A percentile compares a stretch with the other conserved stretches of the same genome.
phyloP scores from a whole-genome alignment of 2,329 filamentous ascomycete genomes.

The Fusarium nodosum region DNA sequence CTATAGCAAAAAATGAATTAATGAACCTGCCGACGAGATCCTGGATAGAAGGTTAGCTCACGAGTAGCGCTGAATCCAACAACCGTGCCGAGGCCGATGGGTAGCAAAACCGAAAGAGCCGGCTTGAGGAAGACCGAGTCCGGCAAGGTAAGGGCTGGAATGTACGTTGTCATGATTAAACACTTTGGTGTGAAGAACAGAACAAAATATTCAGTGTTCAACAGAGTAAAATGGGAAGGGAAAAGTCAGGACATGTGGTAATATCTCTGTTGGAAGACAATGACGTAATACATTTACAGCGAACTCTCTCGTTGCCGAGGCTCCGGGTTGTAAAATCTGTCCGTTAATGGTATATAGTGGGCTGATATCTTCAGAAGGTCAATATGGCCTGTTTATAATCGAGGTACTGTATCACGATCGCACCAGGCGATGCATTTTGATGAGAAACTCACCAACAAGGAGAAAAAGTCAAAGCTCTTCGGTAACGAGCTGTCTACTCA shows the following conservation, averaged over 20 bases:
- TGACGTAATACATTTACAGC: slow-evolving; percentile 47
- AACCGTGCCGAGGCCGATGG: slow-evolving; percentile 78
- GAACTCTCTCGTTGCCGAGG: slow-evolving; percentile 16
- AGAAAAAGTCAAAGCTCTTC: slow-evolving; percentile 15
- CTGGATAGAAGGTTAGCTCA: slow-evolving; percentile 57
- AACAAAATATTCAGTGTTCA: slow-evolving; percentile 6
- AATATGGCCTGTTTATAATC: slow-evolving; percentile 10
- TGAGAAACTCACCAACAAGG: not conserved
- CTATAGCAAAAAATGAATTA: slow-evolving; percentile 52
- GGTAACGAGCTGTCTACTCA: slow-evolving; percentile 33
- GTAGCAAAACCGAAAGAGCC: slow-evolving; percentile 80
- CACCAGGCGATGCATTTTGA: not conserved
- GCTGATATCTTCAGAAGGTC: slow-evolving; percentile 28
- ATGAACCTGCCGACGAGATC: slow-evolving; percentile 3
- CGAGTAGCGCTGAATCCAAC: slow-evolving; percentile 77
- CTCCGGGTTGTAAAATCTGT: slow-evolving; percentile 10
- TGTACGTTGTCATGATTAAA: slow-evolving; percentile 80
- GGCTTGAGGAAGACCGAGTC: slow-evolving; percentile 77
- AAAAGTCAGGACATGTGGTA: slow-evolving; percentile 13
- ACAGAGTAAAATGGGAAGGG: slow-evolving; percentile 1
- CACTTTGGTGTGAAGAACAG: not conserved
- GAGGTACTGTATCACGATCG: slow-evolving; percentile 24
- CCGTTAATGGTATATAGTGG: slow-evolving; percentile 28
- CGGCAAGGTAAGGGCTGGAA: slow-evolving; percentile 83
- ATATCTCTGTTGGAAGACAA: slow-evolving; percentile 26